Percentiles rank a stretch among this genome's conserved stretches.
Evolutionary conservation across 495 filamentous ascomycete genomes (phyloP).

Genomic region (Parachaetomium inaequale): DNA sequence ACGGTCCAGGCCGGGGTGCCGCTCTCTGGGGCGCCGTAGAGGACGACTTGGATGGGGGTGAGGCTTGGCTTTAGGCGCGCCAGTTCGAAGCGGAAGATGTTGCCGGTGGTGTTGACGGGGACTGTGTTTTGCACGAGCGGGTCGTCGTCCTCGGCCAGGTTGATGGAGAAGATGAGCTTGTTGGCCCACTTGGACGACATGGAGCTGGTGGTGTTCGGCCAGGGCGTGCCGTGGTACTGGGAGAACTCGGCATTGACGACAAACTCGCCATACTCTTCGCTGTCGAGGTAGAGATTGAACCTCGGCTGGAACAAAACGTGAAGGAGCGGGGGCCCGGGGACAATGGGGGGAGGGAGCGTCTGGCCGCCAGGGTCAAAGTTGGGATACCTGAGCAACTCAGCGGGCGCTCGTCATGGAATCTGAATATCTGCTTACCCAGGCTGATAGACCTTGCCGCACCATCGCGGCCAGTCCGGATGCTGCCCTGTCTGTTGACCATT

Average conservation of each 20-base stretch:
- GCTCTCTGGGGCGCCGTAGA: constrained; percentile 40
- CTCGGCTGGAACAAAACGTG: constrained; percentile 58
- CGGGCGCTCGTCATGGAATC: neutral
- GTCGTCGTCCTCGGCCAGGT: constrained; percentile 28
- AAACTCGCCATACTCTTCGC: constrained; percentile 52
- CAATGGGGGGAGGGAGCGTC: constrained; percentile 42
- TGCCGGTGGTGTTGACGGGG: constrained; percentile 45
- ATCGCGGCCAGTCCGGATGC: constrained; percentile 47
- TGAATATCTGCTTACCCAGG: constrained; percentile 34
- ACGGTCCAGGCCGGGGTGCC: constrained; percentile 36
- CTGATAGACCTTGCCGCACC: constrained; percentile 60
- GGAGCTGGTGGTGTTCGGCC: constrained; percentile 34
- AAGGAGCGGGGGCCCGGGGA: constrained; percentile 45
- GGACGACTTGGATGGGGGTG: constrained; percentile 43
- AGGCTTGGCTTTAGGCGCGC: constrained; percentile 42
- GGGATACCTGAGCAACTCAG: constrained; percentile 41
- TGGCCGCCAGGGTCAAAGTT: constrained; percentile 61
- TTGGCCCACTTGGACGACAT: constrained; percentile 23
- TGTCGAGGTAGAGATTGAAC: constrained; percentile 58
- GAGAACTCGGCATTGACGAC: constrained; percentile 59
- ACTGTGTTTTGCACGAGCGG: constrained; percentile 40
- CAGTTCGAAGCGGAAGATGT: constrained; percentile 48
- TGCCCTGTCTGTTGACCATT: constrained; percentile 33
- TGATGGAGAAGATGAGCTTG: constrained; percentile 38
- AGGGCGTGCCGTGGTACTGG: constrained; percentile 45